Base-by-base conservation (phyloP, 345 rosid genomes). In the Eucalyptus decipiens region DNA sequence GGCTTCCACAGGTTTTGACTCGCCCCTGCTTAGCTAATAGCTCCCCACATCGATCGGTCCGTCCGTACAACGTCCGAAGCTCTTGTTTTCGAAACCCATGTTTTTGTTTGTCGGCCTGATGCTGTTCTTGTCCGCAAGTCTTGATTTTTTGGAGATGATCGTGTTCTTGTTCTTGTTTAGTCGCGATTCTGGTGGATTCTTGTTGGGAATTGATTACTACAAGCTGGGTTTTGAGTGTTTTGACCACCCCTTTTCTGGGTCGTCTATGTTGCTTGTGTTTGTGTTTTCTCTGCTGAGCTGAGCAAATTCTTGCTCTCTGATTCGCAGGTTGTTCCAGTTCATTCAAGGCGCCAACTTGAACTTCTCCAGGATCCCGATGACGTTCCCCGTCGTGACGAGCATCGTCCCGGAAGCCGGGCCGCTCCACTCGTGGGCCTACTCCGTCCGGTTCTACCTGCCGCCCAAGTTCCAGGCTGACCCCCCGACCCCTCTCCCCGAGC, bases 271-370 rank as follows among this genome's bases (percentile, higher is more conserved):
- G 15, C 19, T 52, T 2, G 8, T 19, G 56, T 52, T 49, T 19
- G 56, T 17, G 60, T n/a, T 81, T 32, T 88, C 32, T 49, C 26
- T 14, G 26, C 4, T 85, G 80, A 26, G 85, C 67, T 47, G 30
- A 43, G 80, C 48, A 4, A 45, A 9, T 8, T 2, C 32, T 88
- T 0, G 80, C 45, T 60, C 18, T 52, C 40, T 50, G 45, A 56
- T 6, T 90, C 42, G 32, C 88, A 94, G 95, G 92, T 92, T 96
- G 91, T 96, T 96, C 92, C 97, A 94, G 89, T 95, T 65, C 91
- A 93, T 92, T 76, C 90, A 94, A 91, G 97, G 98, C 51, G 98
- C 98, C 86, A 96, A 96, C 90, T 94, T 95, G 26, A 95, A 96
- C 65, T 90, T 37, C 90, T 94, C 96, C n/a, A 93, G 95, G 89